A percentile compares a stretch with the other conserved stretches of the same genome.
phyloP scores from a whole-genome alignment of 2,329 filamentous ascomycete species.

The Sporothrix phasma region DNA sequence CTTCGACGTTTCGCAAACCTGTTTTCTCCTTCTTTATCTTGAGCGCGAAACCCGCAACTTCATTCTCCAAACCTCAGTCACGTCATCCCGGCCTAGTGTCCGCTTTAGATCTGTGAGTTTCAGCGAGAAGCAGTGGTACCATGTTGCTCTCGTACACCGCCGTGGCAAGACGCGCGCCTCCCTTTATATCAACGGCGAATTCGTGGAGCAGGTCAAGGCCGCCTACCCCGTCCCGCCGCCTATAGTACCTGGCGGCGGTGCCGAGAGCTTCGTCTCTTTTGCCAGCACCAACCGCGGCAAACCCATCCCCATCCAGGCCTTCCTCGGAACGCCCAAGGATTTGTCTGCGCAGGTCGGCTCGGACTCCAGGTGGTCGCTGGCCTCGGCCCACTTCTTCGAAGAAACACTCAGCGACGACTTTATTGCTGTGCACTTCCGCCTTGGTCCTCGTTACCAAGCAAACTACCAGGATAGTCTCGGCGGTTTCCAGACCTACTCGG shows the following conservation, averaged over 20 bases:
- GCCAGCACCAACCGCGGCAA: constrained; percentile 42
- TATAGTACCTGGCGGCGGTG: constrained; percentile 45
- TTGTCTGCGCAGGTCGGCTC: constrained; percentile 66
- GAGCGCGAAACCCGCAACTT: constrained; percentile 90
- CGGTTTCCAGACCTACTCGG: constrained; percentile 91
- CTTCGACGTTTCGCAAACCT: constrained; percentile 84
- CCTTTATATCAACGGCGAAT: constrained; percentile 86
- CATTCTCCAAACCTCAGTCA: constrained; percentile 91
- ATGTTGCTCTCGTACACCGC: constrained; percentile 80
- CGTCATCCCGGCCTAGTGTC: constrained; percentile 75
- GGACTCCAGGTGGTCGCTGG: constrained; percentile 80
- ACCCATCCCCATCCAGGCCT: constrained; percentile 71
- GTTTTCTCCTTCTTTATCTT: constrained; percentile 86
- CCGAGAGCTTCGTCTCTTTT: constrained; percentile 62
- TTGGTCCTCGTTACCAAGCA: constrained; percentile 84
- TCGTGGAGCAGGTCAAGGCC: constrained; percentile 83
- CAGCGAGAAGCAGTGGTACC: constrained; percentile 74
- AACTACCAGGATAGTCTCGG: constrained; percentile 96
- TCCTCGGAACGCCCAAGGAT: constrained; percentile 84
- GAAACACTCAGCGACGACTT: constrained; percentile 85
- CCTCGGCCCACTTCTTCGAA: constrained; percentile 80
- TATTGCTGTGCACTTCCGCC: constrained; percentile 78
- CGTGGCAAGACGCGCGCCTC: constrained; percentile 72
- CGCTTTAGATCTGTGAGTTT: constrained; percentile 82
- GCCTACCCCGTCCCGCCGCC: constrained; percentile 74